A percentile compares a stretch with the other conserved stretches of the same genome.
phyloP scores from a whole-genome alignment of 257 asterid genomes.

The Pogostemon cablin region DNA sequence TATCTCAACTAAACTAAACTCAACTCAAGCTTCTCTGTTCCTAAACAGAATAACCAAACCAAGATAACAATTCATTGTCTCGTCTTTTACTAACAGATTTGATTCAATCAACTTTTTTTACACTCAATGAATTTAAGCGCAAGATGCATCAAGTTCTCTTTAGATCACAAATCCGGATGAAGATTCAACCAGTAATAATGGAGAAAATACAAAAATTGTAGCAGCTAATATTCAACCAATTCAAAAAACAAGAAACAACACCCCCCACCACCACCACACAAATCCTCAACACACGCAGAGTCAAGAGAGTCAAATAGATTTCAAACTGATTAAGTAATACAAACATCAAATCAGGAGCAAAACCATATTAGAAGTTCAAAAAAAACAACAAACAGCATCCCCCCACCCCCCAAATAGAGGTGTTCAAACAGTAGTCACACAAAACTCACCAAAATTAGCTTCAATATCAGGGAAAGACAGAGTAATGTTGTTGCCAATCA shows the following conservation, averaged over 20 bases:
- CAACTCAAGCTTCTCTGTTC: too few relatives aligned
- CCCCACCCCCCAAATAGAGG: not conserved
- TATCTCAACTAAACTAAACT: too few relatives aligned
- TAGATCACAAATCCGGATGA: not conserved
- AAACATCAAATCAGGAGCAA: not conserved
- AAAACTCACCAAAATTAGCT: constrained; percentile 79
- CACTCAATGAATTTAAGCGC: constrained; percentile 8
- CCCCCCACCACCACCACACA: not conserved
- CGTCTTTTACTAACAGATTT: too few relatives aligned
- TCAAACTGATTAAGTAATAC: constrained; percentile 19
- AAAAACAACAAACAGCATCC: not conserved
- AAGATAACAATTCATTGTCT: too few relatives aligned
- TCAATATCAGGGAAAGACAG: constrained; percentile 67
- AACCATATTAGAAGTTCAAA: not conserved
- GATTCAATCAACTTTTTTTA: not conserved
- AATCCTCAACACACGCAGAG: not conserved
- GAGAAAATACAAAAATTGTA: not conserved
- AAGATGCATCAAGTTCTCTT: not conserved
- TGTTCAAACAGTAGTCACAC: not conserved
- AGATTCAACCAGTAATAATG: not conserved
- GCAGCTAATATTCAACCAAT: constrained; percentile 12
- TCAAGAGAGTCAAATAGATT: constrained; percentile 18
- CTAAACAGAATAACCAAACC: too few relatives aligned
- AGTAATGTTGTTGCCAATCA: constrained; percentile 59
- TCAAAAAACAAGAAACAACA: not conserved